phyloP scores from a whole-genome alignment of 345 rosid species.

The Rhizophora mangle region DNA sequence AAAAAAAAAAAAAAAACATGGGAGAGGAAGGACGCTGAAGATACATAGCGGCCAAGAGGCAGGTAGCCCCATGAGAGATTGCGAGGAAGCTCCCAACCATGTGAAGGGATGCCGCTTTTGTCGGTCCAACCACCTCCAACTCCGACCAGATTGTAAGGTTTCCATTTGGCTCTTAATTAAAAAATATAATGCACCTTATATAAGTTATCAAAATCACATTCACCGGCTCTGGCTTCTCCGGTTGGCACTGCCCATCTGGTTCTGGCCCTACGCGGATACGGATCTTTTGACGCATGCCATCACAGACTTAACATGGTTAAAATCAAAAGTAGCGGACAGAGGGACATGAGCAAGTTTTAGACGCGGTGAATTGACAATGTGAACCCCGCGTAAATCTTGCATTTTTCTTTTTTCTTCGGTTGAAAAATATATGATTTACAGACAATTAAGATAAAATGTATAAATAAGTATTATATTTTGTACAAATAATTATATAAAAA shows the following conservation, averaged over 20 bases:
- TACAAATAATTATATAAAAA: too few species aligned
- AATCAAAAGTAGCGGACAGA: too few species aligned
- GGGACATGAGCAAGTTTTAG: too few species aligned
- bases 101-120: conserved; percentile 43
- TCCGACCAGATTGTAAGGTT: conserved; percentile 39
- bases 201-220: not conserved
- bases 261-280: conserved; percentile 31
- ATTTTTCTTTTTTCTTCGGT: too few species aligned
- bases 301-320: not conserved
- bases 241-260: conserved; percentile 11
- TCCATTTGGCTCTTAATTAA: not conserved
- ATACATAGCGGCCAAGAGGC: not conserved
- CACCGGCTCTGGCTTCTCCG: conserved; percentile 26
- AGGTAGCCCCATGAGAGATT: not conserved
- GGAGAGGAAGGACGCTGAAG: not conserved
- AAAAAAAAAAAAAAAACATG: not conserved
- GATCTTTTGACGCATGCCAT: not conserved
- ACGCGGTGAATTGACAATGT: too few species aligned
- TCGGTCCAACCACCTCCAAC: conserved; percentile 45
- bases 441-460: too few species aligned
- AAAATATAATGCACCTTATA: not conserved
- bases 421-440: too few species aligned
- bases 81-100: conserved; percentile 19
- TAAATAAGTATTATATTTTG: too few species aligned
- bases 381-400: too few species aligned